A percentile compares a stretch with the other conserved stretches of the same genome.
Conservation (phyloP, 2,329 filamentous ascomycete species). For the Penicillium sclerotiorum region DNA sequence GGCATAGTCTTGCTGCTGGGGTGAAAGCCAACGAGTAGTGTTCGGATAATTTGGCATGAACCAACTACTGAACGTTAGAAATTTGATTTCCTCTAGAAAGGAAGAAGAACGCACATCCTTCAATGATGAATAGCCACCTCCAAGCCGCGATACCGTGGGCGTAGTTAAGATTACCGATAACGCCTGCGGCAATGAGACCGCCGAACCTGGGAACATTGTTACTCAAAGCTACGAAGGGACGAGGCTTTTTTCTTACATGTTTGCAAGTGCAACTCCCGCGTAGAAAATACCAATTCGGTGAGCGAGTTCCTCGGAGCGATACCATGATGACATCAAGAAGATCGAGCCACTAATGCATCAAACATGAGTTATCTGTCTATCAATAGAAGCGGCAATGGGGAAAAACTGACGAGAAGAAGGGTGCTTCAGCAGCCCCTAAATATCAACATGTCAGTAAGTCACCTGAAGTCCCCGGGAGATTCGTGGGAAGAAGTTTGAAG, state of each 20-base stretch:
- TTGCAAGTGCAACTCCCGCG: not conserved
- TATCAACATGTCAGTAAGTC: not conserved
- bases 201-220: too few relatives aligned
- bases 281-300: constrained; percentile 2
- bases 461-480: not conserved
- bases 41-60: constrained; percentile 7
- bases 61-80: not conserved
- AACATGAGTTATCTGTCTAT: too few relatives aligned
- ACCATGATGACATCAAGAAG: constrained; percentile 1
- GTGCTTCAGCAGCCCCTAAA: not conserved
- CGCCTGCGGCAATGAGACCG: not conserved
- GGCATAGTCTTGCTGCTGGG: constrained; percentile 2
- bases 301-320: constrained; percentile 2
- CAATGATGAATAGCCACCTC: constrained; percentile 6
- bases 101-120: not conserved
- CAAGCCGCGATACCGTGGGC: constrained; percentile 1
- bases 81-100: not conserved
- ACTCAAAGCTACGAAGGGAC: too few relatives aligned
- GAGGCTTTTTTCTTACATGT: too few relatives aligned
- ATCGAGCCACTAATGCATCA: not conserved
- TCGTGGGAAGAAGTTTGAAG: not conserved
- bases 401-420: not conserved
- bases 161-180: constrained; percentile 1
- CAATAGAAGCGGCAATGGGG: too few relatives aligned
- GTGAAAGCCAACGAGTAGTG: constrained; percentile 1